These are phyloP conservation scores for Solioccasus polychromus DNA, from an alignment of 768 basidiomycete genomes.

Conservation along the genomic window DNA sequence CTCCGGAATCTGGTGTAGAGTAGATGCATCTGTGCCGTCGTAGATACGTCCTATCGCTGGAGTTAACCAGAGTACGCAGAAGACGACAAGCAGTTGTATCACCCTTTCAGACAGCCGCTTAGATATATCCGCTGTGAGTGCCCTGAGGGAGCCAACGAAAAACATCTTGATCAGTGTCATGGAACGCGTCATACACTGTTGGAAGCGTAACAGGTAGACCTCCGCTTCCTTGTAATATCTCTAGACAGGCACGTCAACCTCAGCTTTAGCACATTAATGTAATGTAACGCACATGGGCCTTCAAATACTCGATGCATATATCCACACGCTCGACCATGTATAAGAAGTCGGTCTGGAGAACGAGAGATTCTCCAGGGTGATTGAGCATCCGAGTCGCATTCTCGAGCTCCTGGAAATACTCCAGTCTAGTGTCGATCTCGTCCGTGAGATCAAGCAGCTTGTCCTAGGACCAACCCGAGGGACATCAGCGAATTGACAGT, in stretches of 20 bases:
- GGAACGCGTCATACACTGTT: constrained; percentile 96
- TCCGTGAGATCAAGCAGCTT: constrained; percentile 73
- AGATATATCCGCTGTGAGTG: constrained; percentile 74
- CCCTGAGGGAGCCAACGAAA: constrained; percentile 81
- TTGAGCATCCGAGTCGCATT: constrained; percentile 92
- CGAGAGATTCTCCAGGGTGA: constrained; percentile 88
- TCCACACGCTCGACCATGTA: constrained; percentile 97
- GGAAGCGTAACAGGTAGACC: constrained; percentile 92
- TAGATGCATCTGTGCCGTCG: constrained; percentile 78
- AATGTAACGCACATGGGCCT: constrained; percentile 65
- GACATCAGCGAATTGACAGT: background rate
- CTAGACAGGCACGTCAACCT: constrained; percentile 40
- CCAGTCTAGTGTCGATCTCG: constrained; percentile 76
- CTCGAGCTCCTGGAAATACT: constrained; percentile 95
- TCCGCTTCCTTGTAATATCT: constrained; percentile 91
- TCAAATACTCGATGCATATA: constrained; percentile 89
- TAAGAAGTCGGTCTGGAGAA: constrained; percentile 86
- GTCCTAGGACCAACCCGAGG: constrained; percentile 47
- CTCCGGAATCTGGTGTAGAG: constrained; percentile 86
- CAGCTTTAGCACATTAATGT: background rate
- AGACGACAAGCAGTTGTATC: background rate
- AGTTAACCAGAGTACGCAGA: background rate
- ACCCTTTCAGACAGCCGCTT: constrained; percentile 77
- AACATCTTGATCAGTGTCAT: constrained; percentile 99
- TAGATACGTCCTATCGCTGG: constrained; percentile 61